Evolutionary conservation across 371 early-diverging fungal species (phyloP), one percentile per base, ranked within the genome.

Genomic region (Circinella minor): DNA sequence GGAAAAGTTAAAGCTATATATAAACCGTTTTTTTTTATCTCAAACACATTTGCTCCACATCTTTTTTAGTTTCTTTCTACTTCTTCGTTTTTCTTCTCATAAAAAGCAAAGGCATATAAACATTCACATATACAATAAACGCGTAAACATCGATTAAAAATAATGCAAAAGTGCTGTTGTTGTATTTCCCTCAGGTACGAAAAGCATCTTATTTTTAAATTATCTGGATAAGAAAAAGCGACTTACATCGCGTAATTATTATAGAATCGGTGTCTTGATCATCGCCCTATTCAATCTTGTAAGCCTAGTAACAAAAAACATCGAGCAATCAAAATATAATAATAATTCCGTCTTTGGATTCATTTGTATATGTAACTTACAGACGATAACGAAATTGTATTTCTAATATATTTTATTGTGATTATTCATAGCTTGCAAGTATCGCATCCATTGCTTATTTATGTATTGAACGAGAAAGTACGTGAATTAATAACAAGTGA

Each of bases 191-290:
- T 71, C 10, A 57, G 70, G 70, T 70, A 63, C 34, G 27, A 43
- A 6, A 51, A 51, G 8, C n/a, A 51, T n/a, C 5, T 13, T n/a
- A 51, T n/a, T 15, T 43, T 2, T 13, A 2, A n/a, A 4, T 65
- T 0, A 10, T 15, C 59, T 3, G 4, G n/a, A 18, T 36, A 48
- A 38, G 1, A 14, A 57, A 36, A 48, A 14, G 38, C 38, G 6
- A 43, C 6, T 9, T 11, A 43, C 43, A 11, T 43, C 6, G 3
- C 11, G 9, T 43, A 43, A 9, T 43, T 9, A 43, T 43, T 43
- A 43, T 49, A 71, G 71, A 54, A 43, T 63, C 43, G 71, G 71
- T n/a, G 71, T 71, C 37, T 62, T 66, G 36, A 71, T 71, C 43
- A 71, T 71, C 27, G 66, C 71, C 13, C n/a, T 71, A 5, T 18